A percentile compares a stretch with the other conserved stretches of the same genome.
phyloP scores from a whole-genome alignment of 495 filamentous ascomycete species.

The Tuber magnatum region DNA sequence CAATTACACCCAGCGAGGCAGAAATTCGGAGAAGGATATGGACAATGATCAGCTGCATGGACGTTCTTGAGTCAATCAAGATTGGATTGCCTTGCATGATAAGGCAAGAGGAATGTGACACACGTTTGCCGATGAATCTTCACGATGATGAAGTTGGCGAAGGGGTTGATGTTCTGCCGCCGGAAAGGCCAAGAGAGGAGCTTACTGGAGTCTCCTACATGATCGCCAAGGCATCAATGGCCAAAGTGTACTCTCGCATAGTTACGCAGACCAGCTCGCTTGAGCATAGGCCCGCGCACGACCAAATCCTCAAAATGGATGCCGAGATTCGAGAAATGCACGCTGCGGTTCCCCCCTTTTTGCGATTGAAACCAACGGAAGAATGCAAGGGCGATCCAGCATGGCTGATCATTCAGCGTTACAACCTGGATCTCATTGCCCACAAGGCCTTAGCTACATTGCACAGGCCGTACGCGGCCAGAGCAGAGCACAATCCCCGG shows the following conservation, averaged over 20 bases:
- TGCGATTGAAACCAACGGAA: conserved; percentile 62
- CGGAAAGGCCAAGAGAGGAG: conserved; percentile 64
- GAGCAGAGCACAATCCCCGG: conserved; percentile 61
- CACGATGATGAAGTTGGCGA: conserved; percentile 91
- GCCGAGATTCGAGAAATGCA: conserved; percentile 61
- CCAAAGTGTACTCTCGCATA: conserved; percentile 57
- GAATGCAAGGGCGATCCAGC: conserved; percentile 67
- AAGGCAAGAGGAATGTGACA: conserved; percentile 72
- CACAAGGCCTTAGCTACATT: conserved; percentile 76
- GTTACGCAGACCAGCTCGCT: conserved; percentile 45
- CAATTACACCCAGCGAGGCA: conserved; percentile 76
- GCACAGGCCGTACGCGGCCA: conserved; percentile 72
- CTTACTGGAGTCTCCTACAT: conserved; percentile 82
- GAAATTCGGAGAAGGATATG: conserved; percentile 89
- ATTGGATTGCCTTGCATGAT: conserved; percentile 86
- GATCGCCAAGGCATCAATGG: conserved; percentile 68
- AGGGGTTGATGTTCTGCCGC: conserved; percentile 66
- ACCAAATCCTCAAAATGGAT: conserved; percentile 72
- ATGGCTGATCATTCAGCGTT: conserved; percentile 71
- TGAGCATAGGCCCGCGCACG: conserved; percentile 51
- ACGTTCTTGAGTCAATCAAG: conserved; percentile 86
- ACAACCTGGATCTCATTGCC: conserved; percentile 70
- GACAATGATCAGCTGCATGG: conserved; percentile 71
- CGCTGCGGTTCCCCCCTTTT: conserved; percentile 58
- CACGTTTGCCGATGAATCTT: conserved; percentile 76